These are phyloP conservation scores for Phoma sp. DNA, from an alignment of 2,329 filamentous ascomycete species.

Conservation along the genomic window DNA sequence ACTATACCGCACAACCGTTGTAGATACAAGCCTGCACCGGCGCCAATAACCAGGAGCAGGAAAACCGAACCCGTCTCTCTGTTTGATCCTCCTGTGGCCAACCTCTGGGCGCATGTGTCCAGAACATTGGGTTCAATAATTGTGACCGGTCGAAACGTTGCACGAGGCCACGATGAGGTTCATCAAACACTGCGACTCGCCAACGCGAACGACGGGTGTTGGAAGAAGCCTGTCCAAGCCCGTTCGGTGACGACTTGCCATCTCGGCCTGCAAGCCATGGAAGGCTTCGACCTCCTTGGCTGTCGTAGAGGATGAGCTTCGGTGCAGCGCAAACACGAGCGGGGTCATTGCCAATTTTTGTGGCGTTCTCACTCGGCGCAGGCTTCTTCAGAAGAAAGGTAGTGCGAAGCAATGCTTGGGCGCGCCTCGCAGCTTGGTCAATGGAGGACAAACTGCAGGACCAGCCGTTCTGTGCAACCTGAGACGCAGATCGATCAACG, in stretches of 20 bases:
- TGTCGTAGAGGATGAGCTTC: constrained; percentile 27
- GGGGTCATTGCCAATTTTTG: constrained; percentile 32
- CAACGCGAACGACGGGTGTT: constrained; percentile 23
- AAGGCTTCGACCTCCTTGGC: constrained; percentile 35
- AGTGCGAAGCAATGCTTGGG: constrained; percentile 28
- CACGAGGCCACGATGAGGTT: background rate
- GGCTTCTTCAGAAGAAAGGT: constrained; percentile 31
- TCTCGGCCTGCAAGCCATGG: constrained; percentile 26
- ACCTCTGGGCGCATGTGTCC: background rate
- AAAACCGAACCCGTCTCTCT: background rate
- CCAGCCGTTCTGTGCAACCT: constrained; percentile 4
- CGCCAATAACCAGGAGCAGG: background rate
- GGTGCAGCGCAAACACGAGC: constrained; percentile 33
- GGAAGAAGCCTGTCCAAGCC: constrained; percentile 42
- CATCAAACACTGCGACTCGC: constrained; percentile 6
- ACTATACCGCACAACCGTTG: background rate
- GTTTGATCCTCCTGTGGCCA: constrained; percentile 2
- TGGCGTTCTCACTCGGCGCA: constrained; percentile 30
- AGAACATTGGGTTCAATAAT: background rate
- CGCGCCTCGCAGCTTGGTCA: constrained; percentile 32
- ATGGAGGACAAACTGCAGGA: background rate
- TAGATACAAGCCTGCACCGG: background rate
- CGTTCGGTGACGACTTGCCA: constrained; percentile 35
- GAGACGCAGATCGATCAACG: background rate
- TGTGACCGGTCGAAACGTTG: constrained; percentile 12